These are phyloP conservation scores for Puccinia novopanici DNA, from an alignment of 1,284 basidiomycete genomes.

Conservation along the genomic window DNA sequence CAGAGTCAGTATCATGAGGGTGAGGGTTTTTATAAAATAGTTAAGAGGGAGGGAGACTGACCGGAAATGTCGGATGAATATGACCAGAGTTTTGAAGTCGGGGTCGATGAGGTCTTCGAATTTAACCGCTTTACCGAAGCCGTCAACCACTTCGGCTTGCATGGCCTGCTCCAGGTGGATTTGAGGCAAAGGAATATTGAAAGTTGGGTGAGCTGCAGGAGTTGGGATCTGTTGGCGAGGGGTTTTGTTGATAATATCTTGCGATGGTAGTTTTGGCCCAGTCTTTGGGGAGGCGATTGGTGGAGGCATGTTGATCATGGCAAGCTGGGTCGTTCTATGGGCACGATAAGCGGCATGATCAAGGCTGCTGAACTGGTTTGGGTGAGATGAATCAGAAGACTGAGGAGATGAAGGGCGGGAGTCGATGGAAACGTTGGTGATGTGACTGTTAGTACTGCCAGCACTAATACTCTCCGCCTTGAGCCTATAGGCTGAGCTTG, in stretches of 20 bases:
- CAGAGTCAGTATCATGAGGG: neutral
- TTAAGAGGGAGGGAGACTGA: neutral
- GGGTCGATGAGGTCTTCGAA: constrained; percentile 34
- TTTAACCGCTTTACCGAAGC: constrained; percentile 17
- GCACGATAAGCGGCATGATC: neutral
- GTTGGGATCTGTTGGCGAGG: neutral
- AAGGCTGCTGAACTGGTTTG: neutral
- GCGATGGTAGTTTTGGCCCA: neutral
- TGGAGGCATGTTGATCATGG: neutral
- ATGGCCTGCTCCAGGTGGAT: constrained; percentile 22
- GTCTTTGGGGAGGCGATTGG: neutral
- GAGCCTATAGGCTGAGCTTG: neutral
- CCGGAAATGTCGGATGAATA: constrained; percentile 47
- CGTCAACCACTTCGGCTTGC: constrained; percentile 24
- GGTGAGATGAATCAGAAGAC: neutral
- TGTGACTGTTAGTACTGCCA: neutral
- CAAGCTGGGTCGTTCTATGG: neutral
- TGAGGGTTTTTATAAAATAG: neutral
- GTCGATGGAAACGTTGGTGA: neutral
- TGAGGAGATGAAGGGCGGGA: neutral
- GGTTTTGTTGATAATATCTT: neutral
- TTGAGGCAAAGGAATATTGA: neutral
- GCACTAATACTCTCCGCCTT: neutral
- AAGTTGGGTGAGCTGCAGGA: neutral
- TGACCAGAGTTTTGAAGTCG: constrained; percentile 31